Percentiles rank a stretch among this genome's conserved stretches.
Conservation (phyloP, 2,329 filamentous ascomycete species). For the Aspergillus fumigatiaffinis region DNA sequence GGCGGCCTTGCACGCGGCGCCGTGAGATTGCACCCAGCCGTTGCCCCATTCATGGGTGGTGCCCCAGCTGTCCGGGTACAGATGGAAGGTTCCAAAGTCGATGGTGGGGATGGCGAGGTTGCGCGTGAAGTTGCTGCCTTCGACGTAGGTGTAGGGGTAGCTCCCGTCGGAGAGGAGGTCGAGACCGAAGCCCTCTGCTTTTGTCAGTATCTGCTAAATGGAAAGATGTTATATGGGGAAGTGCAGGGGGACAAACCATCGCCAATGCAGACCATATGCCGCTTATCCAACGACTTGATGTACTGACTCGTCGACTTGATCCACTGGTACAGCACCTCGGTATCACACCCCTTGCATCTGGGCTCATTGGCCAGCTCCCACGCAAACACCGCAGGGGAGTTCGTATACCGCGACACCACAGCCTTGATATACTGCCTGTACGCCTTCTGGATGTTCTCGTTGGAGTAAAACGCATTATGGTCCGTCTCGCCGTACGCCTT, state of each 20-base stretch:
- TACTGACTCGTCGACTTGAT: conserved; percentile 55
- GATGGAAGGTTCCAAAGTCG: conserved; percentile 54
- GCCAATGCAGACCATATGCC: conserved; percentile 61
- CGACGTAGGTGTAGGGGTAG: conserved; percentile 50
- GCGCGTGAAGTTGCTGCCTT: conserved; percentile 51
- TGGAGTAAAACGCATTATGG: conserved; percentile 56
- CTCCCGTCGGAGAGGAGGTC: conserved; percentile 44
- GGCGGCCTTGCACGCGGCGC: conserved; percentile 30
- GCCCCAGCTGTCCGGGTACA: conserved; percentile 47
- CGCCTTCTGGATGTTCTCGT: conserved; percentile 49
- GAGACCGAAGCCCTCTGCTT: conserved; percentile 54
- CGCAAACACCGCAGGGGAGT: conserved; percentile 58
- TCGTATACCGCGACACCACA: conserved; percentile 57
- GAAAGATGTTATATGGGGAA: too few relatives aligned
- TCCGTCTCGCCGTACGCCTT: conserved; percentile 49
- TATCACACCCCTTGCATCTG: conserved; percentile 57
- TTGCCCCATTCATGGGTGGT: conserved; percentile 42
- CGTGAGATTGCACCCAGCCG: conserved; percentile 47
- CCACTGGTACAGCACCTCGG: conserved; percentile 58
- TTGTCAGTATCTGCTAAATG: too few relatives aligned
- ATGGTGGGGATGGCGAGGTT: conserved; percentile 52
- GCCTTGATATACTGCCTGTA: conserved; percentile 61
- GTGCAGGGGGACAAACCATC: conserved; percentile 37
- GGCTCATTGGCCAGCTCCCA: conserved; percentile 69
- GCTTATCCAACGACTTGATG: conserved; percentile 59